Evolutionary conservation across 1,139 yeast genomes (phyloP), one percentile per base, ranked within the genome.

Genomic region (Geotrichum fermentans): DNA sequence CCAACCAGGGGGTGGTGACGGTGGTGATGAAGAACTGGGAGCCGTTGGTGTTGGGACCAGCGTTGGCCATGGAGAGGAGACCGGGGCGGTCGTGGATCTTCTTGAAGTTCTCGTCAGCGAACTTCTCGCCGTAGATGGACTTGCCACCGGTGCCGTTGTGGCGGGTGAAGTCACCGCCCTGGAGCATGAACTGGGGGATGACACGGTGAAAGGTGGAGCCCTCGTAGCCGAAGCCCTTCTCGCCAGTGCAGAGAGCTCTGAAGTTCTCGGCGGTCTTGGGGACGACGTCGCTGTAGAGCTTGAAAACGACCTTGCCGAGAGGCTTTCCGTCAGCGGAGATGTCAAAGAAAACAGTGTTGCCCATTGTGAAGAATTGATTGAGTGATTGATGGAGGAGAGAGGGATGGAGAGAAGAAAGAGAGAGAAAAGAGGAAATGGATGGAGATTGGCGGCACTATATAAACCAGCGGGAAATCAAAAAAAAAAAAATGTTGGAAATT

Each of bases 1-100:
- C 97, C 74, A 92, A 83, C 97, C 97, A 90, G 61, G 96, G 86
- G 72, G 86, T 77, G 65, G 89, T 80, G 54, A 90, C 97, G 57
- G 97, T 90, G 79, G 98, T 92, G 74, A 92, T 81, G 82, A 92
- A 92, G 79, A 92, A 92, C 77, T 92, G 98, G 54, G 97, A 90
- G 61, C 98, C 98, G 78, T 92, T 92, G 82, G 97, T 90, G 90
- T 90, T 88, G 74, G 96, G 96, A 69, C 98, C 98, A 64, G 97
- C 97, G 69, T 92, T 92, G 72, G 98, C 98, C 98, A 92, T 92
- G 64, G 96, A 87, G 70, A 92, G 80, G 66, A 90, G 79, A 75
- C 97, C 97, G 65, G 97, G 96, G 73, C 77, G 83, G 74, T 77
- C 79, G 82, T 90, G 97, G 69, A 69, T 83, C 79, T 76, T 79